Evolutionary conservation across 2,329 filamentous ascomycete species (phyloP), one percentile per base, ranked within the genome.

Genomic region (Aspergillus pseudotamarii): DNA sequence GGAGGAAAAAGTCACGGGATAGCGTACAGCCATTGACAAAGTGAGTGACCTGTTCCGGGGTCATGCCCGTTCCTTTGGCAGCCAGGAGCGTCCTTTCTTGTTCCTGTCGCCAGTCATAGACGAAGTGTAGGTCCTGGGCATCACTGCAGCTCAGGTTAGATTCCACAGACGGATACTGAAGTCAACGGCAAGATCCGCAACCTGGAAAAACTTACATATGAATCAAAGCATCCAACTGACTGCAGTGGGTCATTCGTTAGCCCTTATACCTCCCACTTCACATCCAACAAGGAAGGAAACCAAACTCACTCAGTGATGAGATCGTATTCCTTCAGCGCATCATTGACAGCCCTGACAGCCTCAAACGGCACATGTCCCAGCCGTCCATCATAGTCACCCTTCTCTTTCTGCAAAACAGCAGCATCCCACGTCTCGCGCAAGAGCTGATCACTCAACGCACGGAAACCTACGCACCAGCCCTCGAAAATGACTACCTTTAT

Each of bases 381-480:
- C 6, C 84, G 80, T 0, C 84, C 83, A 21, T 79, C 67, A 75
- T 87, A 84, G 4, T 83, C 62, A 66, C 77, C 69, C 75, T 86
- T 74, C 75, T 86, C 76, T 75, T 84, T 68, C 57, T 76, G 75
- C 3, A 60, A 66, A 23, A 79, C 78, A 5, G 85, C 85, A 34
- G 78, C 79, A 58, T 81, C 78, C 76, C 86, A 86, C 64, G 83
- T 85, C 73, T 82, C 80, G 69, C 83, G 83, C 4, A 88, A 75
- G 32, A 83, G 82, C 4, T 86, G 75, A 6, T 84, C 82, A n/a
- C 79, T 70, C 14, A 94, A 77, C 0, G 90, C 78, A 6, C 89
- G 87, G 79, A 97, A 97, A 3, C 93, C 94, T 14, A 96, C 88
- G 76, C 91, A 95, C 94, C 93, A 97, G 21, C 94, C 93, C 77